Conservation (phyloP, 2,329 filamentous ascomycete genomes). For the Pestalotiopsis sp. region DNA sequence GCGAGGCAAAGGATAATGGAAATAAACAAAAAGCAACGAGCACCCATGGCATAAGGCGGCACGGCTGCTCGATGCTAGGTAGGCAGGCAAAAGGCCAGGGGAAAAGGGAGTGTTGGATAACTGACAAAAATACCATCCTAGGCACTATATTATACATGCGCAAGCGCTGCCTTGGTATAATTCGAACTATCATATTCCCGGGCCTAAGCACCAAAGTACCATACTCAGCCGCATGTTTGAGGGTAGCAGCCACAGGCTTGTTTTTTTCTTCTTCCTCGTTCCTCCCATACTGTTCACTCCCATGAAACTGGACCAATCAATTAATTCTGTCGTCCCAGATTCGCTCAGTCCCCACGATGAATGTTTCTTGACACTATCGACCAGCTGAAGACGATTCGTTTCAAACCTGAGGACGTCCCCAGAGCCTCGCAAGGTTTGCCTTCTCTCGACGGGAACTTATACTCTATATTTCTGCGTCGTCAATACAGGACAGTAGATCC, state of each 20-base stretch:
- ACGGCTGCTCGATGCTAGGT: not conserved
- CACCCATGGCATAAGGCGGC: not conserved
- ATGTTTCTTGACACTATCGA: no score
- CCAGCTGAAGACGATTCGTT: no score
- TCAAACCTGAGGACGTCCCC: not conserved
- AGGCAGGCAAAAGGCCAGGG: not conserved
- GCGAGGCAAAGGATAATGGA: not conserved
- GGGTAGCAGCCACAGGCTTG: not conserved
- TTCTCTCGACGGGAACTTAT: not conserved
- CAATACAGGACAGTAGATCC: not conserved
- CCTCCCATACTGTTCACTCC: not conserved
- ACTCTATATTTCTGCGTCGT: not conserved
- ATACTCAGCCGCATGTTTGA: not conserved
- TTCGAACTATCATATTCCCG: not conserved
- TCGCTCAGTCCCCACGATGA: no score
- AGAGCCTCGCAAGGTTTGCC: not conserved
- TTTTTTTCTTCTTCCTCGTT: not conserved
- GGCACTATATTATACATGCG: not conserved
- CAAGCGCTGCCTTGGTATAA: not conserved
- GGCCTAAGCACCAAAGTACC: not conserved
- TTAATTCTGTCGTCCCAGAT: no score
- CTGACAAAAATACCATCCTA: not conserved
- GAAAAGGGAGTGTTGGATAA: not conserved
- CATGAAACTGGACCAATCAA: not conserved
- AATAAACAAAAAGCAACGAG: not conserved